Evolutionary conservation across 345 rosid species (phyloP).

Genomic region (Hevea brasiliensis): DNA sequence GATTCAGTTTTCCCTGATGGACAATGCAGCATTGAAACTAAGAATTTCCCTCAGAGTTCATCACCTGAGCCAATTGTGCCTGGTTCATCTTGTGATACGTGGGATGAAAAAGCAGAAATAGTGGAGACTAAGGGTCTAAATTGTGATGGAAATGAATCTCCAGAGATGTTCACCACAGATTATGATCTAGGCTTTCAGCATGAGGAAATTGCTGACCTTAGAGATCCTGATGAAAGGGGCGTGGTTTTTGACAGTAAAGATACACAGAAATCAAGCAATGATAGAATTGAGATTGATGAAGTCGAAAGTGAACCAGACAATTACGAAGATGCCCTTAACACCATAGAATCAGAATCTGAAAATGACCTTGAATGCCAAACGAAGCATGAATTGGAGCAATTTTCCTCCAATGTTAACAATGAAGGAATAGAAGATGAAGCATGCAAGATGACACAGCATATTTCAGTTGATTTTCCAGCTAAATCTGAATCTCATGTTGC

Average conservation of each 20-base stretch:
- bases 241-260: slow-evolving; percentile 29
- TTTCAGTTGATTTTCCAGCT: slow-evolving; percentile 25
- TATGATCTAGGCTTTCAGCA: slow-evolving; percentile 34
- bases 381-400: slow-evolving; percentile 44
- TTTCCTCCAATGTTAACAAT: slow-evolving; percentile 19
- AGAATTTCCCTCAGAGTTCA: slow-evolving; percentile 35
- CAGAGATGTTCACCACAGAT: slow-evolving; percentile 31
- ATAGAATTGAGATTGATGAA: slow-evolving; percentile 40
- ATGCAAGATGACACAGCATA: slow-evolving; percentile 9
- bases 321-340: slow-evolving; percentile 80
- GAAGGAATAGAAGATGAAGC: slow-evolving; percentile 29
- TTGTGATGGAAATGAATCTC: slow-evolving; percentile 34
- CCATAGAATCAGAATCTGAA: slow-evolving; percentile 79
- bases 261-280: slow-evolving; percentile 32
- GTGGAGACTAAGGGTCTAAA: slow-evolving; percentile 43
- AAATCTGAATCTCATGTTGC: slow-evolving; percentile 28
- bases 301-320: slow-evolving; percentile 77
- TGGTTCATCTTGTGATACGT: slow-evolving; percentile 52
- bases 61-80: slow-evolving; percentile 39
- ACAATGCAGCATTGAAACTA: slow-evolving; percentile 35
- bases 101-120: slow-evolving; percentile 88
- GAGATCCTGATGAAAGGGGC: slow-evolving; percentile 32
- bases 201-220: slow-evolving; percentile 19
- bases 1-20: slow-evolving; percentile 45
- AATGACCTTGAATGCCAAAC: slow-evolving; percentile 48